Evolutionary conservation across 2,329 filamentous ascomycete species (phyloP), one percentile per base, ranked within the genome.

Genomic region (Dactylellina parvicollis): DNA sequence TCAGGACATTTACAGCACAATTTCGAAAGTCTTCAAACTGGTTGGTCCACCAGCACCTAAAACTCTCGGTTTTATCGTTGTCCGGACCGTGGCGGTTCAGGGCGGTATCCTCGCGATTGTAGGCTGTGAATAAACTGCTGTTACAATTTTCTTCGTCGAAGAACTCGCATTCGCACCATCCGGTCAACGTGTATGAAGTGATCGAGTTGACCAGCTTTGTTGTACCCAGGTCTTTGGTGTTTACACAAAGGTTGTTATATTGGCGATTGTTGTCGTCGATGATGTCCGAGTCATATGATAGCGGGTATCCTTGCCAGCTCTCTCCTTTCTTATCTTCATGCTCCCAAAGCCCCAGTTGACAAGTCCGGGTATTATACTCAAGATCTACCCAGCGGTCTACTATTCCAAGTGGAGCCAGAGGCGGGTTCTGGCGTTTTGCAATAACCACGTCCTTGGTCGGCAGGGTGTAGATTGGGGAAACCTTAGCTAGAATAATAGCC

Each of bases 141-240:
- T 18, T 28, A 26, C 47, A 50, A 20, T 50, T 32, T 20, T 32
- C 47, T 14, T 50, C 34, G 18, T 50, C 47, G 47, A 50, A 50
- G 20, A 50, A 50, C 16, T 50, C 46, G 26, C 47, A 50, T 4
- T 32, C 26, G 20, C 47, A 50, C 2, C 20, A 50, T 32, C 47
- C 47, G 2, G 47, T 18, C 9, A 50, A 24, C 2, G 26, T 28
- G n/a, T 9, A 32, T 2, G 24, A 30, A 2, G 24, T 50, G 24
- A 50, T 50, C 4, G 24, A n/a, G 14, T 50, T 50, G 12, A 50
- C 47, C 4, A 50, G 28, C 28, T 12, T 8, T 4, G 26, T 4
- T 2, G 10, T 16, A 34, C 16, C 42, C 20, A 50, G 4, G 20
- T 50, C 47, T 20, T 50, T 50, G n/a, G 34, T 30, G 12, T 50